Conservation (phyloP, 192 early-diverging fungal species). For the Allomyces javanicus region DNA sequence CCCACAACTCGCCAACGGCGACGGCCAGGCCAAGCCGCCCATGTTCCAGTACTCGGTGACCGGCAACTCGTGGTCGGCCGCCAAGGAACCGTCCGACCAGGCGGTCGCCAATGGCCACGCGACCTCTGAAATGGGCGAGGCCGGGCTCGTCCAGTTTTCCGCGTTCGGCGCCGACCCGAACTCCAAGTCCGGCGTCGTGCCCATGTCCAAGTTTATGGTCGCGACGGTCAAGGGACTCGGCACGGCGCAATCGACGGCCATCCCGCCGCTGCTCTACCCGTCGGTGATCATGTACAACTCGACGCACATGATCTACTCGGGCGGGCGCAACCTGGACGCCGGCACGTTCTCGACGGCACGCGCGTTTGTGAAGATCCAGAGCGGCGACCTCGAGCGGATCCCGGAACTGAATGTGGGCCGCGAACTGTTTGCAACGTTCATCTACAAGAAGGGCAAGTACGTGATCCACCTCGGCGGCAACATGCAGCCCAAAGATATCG, state of each 20-base stretch:
- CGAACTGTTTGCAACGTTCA: neutral
- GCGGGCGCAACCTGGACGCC: neutral
- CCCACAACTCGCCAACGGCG: neutral
- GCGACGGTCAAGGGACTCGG: neutral
- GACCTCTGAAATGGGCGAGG: neutral
- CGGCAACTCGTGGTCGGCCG: neutral
- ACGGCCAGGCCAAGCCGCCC: neutral
- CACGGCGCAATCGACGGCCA: neutral
- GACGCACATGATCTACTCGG: neutral
- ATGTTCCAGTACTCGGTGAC: neutral
- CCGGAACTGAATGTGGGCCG: neutral
- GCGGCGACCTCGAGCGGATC: neutral
- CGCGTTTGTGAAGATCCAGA: neutral
- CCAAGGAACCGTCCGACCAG: neutral
- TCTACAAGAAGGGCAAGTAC: neutral
- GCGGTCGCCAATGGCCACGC: neutral
- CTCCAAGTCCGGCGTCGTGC: no score
- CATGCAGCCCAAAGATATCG: neutral
- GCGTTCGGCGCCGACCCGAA: no score
- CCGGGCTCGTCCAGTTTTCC: neutral
- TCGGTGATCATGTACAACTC: neutral
- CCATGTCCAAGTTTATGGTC: neutral
- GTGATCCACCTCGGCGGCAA: neutral
- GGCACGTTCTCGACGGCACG: neutral
- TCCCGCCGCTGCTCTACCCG: neutral